Evolutionary conservation across 805 yeast species (phyloP).

Genomic region (Ogataea philodendri): DNA sequence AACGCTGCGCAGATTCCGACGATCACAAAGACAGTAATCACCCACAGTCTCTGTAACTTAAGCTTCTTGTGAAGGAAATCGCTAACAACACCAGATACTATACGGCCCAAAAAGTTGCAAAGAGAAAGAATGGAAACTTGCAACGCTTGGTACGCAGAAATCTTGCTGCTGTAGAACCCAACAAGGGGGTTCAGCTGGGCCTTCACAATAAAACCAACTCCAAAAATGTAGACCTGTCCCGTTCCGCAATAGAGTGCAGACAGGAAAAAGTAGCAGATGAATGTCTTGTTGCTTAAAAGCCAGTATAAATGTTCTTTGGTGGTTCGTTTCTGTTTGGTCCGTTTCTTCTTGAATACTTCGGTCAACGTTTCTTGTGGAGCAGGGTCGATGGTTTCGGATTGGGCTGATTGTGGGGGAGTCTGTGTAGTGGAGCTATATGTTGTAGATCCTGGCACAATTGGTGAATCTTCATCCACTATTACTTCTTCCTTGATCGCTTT

Average conservation of each 20-base stretch:
- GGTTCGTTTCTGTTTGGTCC: slow-evolving; percentile 14
- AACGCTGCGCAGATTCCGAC: slow-evolving; percentile 39
- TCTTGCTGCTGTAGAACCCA: slow-evolving; percentile 31
- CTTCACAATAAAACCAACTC: slow-evolving; percentile 70
- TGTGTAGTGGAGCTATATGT: not conserved
- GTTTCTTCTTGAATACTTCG: slow-evolving; percentile 10
- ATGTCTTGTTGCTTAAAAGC: slow-evolving; percentile 35
- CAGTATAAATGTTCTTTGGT: slow-evolving; percentile 25
- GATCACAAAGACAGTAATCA: slow-evolving; percentile 43
- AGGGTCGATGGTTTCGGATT: slow-evolving; percentile 4
- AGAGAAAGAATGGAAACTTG: slow-evolving; percentile 69
- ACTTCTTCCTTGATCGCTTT: slow-evolving; percentile 19
- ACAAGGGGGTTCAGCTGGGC: slow-evolving; percentile 37
- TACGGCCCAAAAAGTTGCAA: slow-evolving; percentile 63
- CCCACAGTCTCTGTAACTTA: slow-evolving; percentile 65
- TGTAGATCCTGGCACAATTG: slow-evolving; percentile 5
- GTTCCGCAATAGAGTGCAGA: slow-evolving; percentile 58
- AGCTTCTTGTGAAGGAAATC: slow-evolving; percentile 54
- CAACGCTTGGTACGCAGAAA: slow-evolving; percentile 57
- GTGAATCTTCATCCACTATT: slow-evolving; percentile 22
- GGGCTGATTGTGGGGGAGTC: slow-evolving; percentile 10
- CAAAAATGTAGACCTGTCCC: slow-evolving; percentile 70
- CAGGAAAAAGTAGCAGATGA: slow-evolving; percentile 52
- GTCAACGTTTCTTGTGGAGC: slow-evolving; percentile 3
- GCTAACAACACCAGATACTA: slow-evolving; percentile 62